Evolutionary conservation across 768 basidiomycete genomes (phyloP).

Genomic region (Tephrocybe sp.): DNA sequence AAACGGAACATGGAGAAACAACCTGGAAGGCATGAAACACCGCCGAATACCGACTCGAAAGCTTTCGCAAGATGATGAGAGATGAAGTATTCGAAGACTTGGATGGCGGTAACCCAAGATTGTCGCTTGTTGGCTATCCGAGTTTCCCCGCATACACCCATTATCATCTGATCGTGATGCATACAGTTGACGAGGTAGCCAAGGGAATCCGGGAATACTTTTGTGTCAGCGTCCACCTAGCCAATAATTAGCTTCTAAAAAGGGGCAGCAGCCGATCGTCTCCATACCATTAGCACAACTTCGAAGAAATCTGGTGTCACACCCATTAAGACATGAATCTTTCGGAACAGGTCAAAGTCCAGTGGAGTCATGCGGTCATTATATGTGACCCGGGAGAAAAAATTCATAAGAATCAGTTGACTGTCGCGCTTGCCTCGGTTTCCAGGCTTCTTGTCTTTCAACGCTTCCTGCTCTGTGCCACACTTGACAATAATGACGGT

Average conservation of each 20-base stretch:
- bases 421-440: constrained; percentile 99
- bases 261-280: not conserved
- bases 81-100: constrained; percentile 99
- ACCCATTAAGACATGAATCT: constrained; percentile 96
- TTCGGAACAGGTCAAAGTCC: constrained; percentile 97
- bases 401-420: constrained; percentile 99
- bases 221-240: constrained; percentile 98
- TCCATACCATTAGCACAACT: constrained; percentile 89
- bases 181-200: constrained; percentile 94
- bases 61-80: constrained; percentile 98
- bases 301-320: constrained; percentile 99
- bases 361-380: constrained; percentile 98
- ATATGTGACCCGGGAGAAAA: constrained; percentile 98
- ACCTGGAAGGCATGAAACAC: constrained; percentile 98
- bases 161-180: constrained; percentile 98
- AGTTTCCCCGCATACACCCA: constrained; percentile 99
- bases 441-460: constrained; percentile 88
- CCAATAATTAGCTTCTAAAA: constrained; percentile 9
- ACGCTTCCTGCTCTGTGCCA: constrained; percentile 83
- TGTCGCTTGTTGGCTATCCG: constrained; percentile 98
- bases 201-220: constrained; percentile 88
- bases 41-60: constrained; percentile 98
- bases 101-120: constrained; percentile 98
- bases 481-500: constrained; percentile 96
- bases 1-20: constrained; percentile 99